Evolutionary conservation across 331 rosid genomes (phyloP).

Genomic region (Telfairia occidentalis): DNA sequence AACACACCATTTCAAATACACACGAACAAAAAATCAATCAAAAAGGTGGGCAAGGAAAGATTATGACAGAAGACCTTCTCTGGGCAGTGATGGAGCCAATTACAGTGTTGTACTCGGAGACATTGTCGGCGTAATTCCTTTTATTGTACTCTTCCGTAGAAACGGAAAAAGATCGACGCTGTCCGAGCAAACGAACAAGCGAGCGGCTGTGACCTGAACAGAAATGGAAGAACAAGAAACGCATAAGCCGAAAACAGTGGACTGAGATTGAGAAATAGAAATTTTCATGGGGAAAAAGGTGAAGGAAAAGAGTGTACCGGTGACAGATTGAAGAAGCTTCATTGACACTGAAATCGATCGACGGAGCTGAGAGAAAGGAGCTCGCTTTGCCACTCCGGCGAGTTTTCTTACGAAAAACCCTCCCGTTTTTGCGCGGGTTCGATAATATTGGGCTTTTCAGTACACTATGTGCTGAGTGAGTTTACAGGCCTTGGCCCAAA

Average conservation of each 20-base stretch:
- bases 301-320: slow-evolving; percentile 23
- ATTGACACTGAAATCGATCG: slow-evolving; percentile 12
- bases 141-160: slow-evolving; percentile 41
- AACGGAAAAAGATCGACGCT: slow-evolving; percentile 36
- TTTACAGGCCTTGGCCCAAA: not conserved
- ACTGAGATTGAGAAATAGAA: not conserved
- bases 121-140: slow-evolving; percentile 72
- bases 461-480: not conserved
- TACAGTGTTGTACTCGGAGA: slow-evolving; percentile 73
- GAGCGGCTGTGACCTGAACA: slow-evolving; percentile 39
- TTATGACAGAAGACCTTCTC: slow-evolving; percentile 32
- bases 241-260: not conserved
- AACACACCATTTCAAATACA: not conserved
- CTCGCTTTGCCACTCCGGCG: not conserved
- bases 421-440: not conserved
- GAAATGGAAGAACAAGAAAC: not conserved
- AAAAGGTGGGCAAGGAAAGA: not conserved
- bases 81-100: slow-evolving; percentile 46
- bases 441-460: not conserved
- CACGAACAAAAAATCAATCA: not conserved
- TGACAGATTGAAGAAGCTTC: slow-evolving; percentile 52
- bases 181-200: slow-evolving; percentile 32
- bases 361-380: not conserved
- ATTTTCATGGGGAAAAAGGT: not conserved
- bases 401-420: slow-evolving; percentile 27